Evolutionary conservation across 2,329 filamentous ascomycete species (phyloP), one percentile per base, ranked within the genome.

Genomic region (Fusarium goolgardi): DNA sequence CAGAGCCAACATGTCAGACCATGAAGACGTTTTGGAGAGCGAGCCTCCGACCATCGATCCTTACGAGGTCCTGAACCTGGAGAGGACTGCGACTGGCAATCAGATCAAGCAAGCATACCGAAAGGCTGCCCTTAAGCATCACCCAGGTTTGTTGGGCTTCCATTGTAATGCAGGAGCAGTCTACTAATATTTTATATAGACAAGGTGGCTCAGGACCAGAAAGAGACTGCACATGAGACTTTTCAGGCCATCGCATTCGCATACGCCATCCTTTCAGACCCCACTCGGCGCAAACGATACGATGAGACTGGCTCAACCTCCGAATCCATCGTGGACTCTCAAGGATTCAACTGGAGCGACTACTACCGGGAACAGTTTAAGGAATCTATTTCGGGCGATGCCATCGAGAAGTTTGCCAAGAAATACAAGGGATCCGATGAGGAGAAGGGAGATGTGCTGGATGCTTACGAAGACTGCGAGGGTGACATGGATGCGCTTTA

Each of bases 171-270:
- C 8, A 25, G 5, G 16, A n/a, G 41, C 6, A 10, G 6, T 15
- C 23, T 15, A 51, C 75, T 75, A 25, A 73, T 51, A 5, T n/a
- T 43, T 7, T 49, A 27, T 18, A 27, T 60, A 91, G 94, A 97
- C 85, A 97, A 97, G 82, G 92, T 89, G 6, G 71, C 87, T 18
- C 83, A 86, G 1, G 84, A 88, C 23, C 81, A 90, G 53, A 93
- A 93, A 75, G 85, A 89, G 27, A 81, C 85, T 41, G 95, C 96
- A 3, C 90, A 97, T 72, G 84, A 85, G 63, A 90, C 87, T 55
- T 99, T 99, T 78, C 96, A 99, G 79, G 85, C 91, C 71, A 89
- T 99, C 71, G 95, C 95, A 25, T 95, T 97, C 75, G 95, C 96
- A 53, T 97, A 98, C 76, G 95, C 94, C 34, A 88, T 99, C 50